Evolutionary conservation across 2,329 filamentous ascomycete genomes (phyloP), one percentile per base, ranked within the genome.

Genomic region (Mycosphaerelloides madeirae): DNA sequence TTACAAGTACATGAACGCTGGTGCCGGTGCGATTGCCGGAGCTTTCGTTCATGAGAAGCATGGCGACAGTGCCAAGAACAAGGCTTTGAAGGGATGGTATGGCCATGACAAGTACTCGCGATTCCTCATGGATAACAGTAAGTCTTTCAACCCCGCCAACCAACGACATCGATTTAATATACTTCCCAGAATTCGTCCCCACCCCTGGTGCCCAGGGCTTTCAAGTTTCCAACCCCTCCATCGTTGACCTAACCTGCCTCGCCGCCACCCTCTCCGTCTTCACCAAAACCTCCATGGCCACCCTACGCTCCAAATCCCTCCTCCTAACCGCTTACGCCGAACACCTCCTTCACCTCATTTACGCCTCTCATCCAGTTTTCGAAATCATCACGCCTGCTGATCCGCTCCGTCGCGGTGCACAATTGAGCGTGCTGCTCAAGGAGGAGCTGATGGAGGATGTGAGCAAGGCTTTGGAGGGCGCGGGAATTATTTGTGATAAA

Each of bases 1-100:
- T 13, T 95, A 95, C 75, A 95, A 95, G 71, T 95, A 95, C 70
- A 78, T 95, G 65, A 95, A 94, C 62, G 81, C 83, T n/a, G 89
- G 89, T 0, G 87, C 89, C 0, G 89, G 89, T 3, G 77, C 82
- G 11, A 94, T 94, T 52, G 87, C 80, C 1, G 87, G 84, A 1
- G 72, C 84, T 0, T 95, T 89, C 55, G 84, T 95, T 5, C 87
- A 95, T 63, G 80, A 86, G 59, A 75, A 71, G 31, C 85, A 94
- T 61, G 81, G 84, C 32, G 65, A 64, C 20, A 80, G 85, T 14
- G 57, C 60, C 13, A 44, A 48, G 22, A 50, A 49, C 32, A 36
- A 50, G 18, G 53, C 52, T 2, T 70, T 95, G 3, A 76, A 79
- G 35, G 89, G 89, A 15, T 95, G 89, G 89, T 95, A 90, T 76